Base-by-base conservation (phyloP, 306 rosid genomes). In the Albizia julibrissin region DNA sequence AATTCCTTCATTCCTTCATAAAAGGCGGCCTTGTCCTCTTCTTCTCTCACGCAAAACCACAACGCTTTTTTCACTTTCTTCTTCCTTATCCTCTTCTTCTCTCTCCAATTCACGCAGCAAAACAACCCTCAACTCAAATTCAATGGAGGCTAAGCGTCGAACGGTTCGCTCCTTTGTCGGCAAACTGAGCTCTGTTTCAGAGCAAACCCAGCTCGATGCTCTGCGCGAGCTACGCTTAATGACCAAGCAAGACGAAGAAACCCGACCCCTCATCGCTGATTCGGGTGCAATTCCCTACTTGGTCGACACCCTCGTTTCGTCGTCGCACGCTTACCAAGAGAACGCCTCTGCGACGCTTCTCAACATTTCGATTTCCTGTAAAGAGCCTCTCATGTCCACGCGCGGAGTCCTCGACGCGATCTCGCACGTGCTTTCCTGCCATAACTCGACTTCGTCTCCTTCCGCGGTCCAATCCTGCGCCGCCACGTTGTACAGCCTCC, bases 331-430 rank as follows among this genome's bases (percentile, higher is more conserved):
- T 40, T 72, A 90, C 1, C 99, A 95, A 56, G 97, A 93, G 8
- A 88, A 93, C 92, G 99, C 99, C 46, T 91, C 99, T 3, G 97
- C 98, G 12, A 88, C 98, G 0, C 92, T 95, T 13, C 89, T 95
- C 42, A 95, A 95, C 85, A 86, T 95, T 72, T 95, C 99, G 0
- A 95, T 95, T 43, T 80, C 97, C 49, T 81, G 79, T 33, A 93
- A 89, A 43, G 87, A 89, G 13, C 65, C 87, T 8, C 83, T 95
- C 62, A 87, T 95, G 77, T 86, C 93, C 77, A 91, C 97, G 27
- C 98, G 92, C 82, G 97, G 97, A 73, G 90, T 92, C 50, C 97
- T 95, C 69, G 96, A 93, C 82, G 97, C 98, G 1, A 69, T 95
- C 24, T 89, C 99, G 0, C 94, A 95, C 80, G 86, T 84, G 15